These are phyloP conservation scores for Coemansia sp. DNA, from an alignment of 192 early-diverging fungal species.

Conservation along the genomic window DNA sequence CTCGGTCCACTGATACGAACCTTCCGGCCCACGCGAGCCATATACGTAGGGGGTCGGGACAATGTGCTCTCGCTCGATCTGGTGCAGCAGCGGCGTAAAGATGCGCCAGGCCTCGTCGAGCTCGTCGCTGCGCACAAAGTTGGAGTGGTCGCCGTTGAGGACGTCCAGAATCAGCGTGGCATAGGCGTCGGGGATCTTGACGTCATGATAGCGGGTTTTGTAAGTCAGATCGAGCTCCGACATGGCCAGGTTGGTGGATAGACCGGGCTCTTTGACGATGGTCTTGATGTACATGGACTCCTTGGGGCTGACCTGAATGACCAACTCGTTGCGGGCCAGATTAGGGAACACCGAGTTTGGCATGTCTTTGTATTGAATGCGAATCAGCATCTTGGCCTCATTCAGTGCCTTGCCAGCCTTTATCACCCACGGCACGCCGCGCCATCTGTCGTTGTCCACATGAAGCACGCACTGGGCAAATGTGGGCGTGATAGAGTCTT, in stretches of 20 bases:
- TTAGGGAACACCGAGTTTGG: slow-evolving; percentile 75
- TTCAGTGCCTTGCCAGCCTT: slow-evolving; percentile 89
- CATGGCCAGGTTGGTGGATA: slow-evolving; percentile 78
- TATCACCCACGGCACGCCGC: slow-evolving; percentile 65
- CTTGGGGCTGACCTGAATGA: slow-evolving; percentile 90
- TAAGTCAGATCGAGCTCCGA: slow-evolving; percentile 95
- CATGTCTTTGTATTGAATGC: slow-evolving; percentile 95
- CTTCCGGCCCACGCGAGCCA: slow-evolving; percentile 80
- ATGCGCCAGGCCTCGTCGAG: slow-evolving; percentile 97
- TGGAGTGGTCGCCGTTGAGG: slow-evolving; percentile 88
- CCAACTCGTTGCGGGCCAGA: slow-evolving; percentile 89
- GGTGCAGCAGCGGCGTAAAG: slow-evolving; percentile 92
- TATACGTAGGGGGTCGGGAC: slow-evolving; percentile 73
- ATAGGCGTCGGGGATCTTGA: slow-evolving; percentile 96
- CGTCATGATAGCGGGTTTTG: slow-evolving; percentile 77
- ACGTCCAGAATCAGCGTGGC: slow-evolving; percentile 91
- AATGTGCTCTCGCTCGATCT: slow-evolving; percentile 70
- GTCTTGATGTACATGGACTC: slow-evolving; percentile 99
- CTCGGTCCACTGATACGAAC: slow-evolving; percentile 64
- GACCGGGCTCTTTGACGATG: slow-evolving; percentile 91
- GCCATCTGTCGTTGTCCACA: slow-evolving; percentile 95
- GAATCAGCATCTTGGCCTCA: slow-evolving; percentile 90
- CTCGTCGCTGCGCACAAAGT: slow-evolving; percentile 93
- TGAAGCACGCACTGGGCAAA: slow-evolving; percentile 85
- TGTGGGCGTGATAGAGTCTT: slow-evolving; percentile 83